These are phyloP conservation scores for Geotrichum cucujoidarum DNA, from an alignment of 1,139 yeast species.

Conservation along the genomic window DNA sequence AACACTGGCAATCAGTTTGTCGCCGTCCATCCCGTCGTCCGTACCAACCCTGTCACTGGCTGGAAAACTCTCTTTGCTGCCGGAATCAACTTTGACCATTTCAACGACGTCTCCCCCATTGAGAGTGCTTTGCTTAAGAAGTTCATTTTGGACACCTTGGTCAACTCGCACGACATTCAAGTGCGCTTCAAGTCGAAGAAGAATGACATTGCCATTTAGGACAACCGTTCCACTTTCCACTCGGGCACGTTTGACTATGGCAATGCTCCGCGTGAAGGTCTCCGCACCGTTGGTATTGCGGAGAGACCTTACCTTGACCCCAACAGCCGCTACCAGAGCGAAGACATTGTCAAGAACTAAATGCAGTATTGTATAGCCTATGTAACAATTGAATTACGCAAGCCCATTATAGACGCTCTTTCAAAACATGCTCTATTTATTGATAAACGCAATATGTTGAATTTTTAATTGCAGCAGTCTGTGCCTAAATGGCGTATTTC, in stretches of 20 bases:
- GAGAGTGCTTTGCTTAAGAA: conserved; percentile 40
- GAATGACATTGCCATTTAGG: conserved; percentile 45
- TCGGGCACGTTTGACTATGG: conserved; percentile 22
- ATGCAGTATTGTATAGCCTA: too few relatives aligned
- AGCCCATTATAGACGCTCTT: too few relatives aligned
- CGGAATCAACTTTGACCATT: conserved; percentile 40
- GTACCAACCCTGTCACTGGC: conserved; percentile 48
- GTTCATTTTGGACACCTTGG: conserved; percentile 41
- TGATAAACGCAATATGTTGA: too few relatives aligned
- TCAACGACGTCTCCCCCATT: conserved; percentile 40
- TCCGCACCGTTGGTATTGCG: conserved; percentile 55
- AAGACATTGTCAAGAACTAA: background rate
- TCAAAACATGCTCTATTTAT: too few relatives aligned
- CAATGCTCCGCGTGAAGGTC: conserved; percentile 35
- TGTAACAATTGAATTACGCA: too few relatives aligned
- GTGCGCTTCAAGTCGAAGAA: conserved; percentile 51
- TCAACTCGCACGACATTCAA: conserved; percentile 38
- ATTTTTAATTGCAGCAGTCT: too few relatives aligned
- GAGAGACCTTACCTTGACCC: conserved; percentile 52
- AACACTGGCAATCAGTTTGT: conserved; percentile 30
- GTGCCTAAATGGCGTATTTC: too few relatives aligned
- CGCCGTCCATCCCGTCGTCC: conserved; percentile 43
- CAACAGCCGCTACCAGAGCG: conserved; percentile 45
- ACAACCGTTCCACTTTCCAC: conserved; percentile 29
- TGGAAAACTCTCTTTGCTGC: conserved; percentile 45